phyloP scores from a whole-genome alignment of 352 stramenopile genomes.

The Globisporangium rhizosaccharum region DNA sequence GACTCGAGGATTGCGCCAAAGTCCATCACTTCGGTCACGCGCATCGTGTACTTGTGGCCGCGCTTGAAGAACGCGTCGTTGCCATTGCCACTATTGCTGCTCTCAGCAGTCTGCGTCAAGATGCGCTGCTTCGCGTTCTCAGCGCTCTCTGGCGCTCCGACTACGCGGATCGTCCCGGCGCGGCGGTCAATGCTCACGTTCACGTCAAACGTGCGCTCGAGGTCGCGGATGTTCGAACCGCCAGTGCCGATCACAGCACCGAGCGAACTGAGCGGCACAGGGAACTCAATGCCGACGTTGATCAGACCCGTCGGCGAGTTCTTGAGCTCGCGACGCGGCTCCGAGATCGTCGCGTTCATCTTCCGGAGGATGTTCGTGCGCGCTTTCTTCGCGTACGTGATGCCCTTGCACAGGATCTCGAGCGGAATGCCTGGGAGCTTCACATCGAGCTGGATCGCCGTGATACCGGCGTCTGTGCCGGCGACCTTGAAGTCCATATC shows the following conservation, averaged over 20 bases:
- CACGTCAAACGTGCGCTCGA: slow-evolving; percentile 60
- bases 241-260: slow-evolving; percentile 71
- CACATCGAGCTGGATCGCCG: slow-evolving; percentile 95
- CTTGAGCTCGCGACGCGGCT: slow-evolving; percentile 58
- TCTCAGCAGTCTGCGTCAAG: slow-evolving; percentile 28
- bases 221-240: slow-evolving; percentile 65
- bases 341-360: slow-evolving; percentile 76
- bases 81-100: slow-evolving; percentile 12
- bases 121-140: slow-evolving; percentile 77
- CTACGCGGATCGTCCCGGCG: slow-evolving; percentile 85
- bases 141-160: slow-evolving; percentile 68
- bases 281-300: slow-evolving; percentile 53
- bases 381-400: slow-evolving; percentile 82
- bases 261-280: slow-evolving; percentile 46
- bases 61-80: slow-evolving; percentile 70
- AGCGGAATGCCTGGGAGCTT: slow-evolving; percentile 90
- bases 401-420: slow-evolving; percentile 75
- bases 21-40: slow-evolving; percentile 92
- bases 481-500: slow-evolving; percentile 99
- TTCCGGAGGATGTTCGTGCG: slow-evolving; percentile 73
- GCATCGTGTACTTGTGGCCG: slow-evolving; percentile 89
- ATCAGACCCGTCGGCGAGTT: slow-evolving; percentile 28
- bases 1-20: slow-evolving; percentile 92
- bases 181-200: slow-evolving; percentile 76
- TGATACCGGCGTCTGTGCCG: slow-evolving; percentile 88